Evolutionary conservation across 371 early-diverging fungal genomes (phyloP).

Genomic region (Fennellomyces sp.): DNA sequence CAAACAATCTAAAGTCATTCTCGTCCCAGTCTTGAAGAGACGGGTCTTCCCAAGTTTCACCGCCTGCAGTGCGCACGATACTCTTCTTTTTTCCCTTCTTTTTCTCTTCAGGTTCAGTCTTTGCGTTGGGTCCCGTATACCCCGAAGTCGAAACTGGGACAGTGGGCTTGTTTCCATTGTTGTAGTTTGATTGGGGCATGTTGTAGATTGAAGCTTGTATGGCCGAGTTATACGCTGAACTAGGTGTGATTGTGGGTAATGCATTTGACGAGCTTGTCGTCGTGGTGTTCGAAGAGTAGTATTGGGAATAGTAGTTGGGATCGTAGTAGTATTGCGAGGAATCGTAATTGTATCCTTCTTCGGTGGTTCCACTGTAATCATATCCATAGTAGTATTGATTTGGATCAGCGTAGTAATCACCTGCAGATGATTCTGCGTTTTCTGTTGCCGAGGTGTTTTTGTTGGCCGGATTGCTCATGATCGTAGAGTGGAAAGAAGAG

Average conservation of each 20-base stretch:
- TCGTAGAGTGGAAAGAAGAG: not conserved
- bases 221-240: not conserved
- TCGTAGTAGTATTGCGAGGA: slow-evolving; percentile 29
- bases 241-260: not conserved
- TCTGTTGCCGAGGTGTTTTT: too few relatives aligned
- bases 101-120: not conserved
- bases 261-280: not conserved
- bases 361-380: slow-evolving; percentile 27
- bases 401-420: slow-evolving; percentile 15
- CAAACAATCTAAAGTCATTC: slow-evolving; percentile 86
- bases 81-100: slow-evolving; percentile 41
- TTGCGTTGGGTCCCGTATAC: slow-evolving; percentile 15
- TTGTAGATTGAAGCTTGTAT: slow-evolving; percentile 4
- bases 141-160: slow-evolving; percentile 13
- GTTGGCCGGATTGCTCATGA: not conserved
- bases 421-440: slow-evolving; percentile 7
- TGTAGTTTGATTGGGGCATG: slow-evolving; percentile 5
- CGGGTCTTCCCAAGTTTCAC: slow-evolving; percentile 94
- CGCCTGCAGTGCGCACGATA: slow-evolving; percentile 84
- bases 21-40: slow-evolving; percentile 90
- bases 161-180: not conserved
- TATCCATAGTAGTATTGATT: slow-evolving; percentile 32
- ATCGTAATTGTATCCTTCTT: slow-evolving; percentile 18
- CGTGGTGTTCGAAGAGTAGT: slow-evolving; percentile 17
- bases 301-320: slow-evolving; percentile 37